These are phyloP conservation scores for Sarocladium strictum DNA, from an alignment of 2,329 filamentous ascomycete species.

Conservation along the genomic window DNA sequence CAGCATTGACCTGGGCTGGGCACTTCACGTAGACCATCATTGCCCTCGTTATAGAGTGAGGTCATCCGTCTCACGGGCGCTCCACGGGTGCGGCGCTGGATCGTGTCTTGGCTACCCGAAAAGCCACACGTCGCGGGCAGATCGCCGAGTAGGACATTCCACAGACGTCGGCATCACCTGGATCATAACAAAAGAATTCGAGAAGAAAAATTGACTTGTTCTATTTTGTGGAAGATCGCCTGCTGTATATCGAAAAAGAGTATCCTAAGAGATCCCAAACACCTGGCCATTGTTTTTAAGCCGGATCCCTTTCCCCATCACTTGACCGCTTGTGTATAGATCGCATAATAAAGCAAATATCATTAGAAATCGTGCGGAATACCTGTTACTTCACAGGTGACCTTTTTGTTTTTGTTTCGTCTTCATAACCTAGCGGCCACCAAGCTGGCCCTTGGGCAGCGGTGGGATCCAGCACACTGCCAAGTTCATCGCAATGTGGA, in stretches of 20 bases:
- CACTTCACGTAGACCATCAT: too few species aligned
- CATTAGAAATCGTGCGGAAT: background rate
- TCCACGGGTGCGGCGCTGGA: background rate
- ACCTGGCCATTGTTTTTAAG: too few species aligned
- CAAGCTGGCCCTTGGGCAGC: conserved; percentile 41
- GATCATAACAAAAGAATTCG: background rate
- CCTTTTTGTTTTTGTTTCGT: background rate
- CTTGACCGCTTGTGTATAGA: too few species aligned
- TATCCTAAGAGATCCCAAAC: too few species aligned
- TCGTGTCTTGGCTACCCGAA: conserved; percentile 2
- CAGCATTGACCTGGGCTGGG: too few species aligned
- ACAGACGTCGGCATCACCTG: background rate
- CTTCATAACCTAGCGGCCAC: conserved; percentile 17
- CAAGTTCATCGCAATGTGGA: conserved; percentile 66
- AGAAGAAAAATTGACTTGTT: background rate
- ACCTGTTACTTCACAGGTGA: background rate
- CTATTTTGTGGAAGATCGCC: too few species aligned
- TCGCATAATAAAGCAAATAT: background rate
- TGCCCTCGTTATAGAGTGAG: background rate
- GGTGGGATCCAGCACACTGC: conserved; percentile 51
- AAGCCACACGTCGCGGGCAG: background rate
- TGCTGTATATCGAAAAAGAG: too few species aligned
- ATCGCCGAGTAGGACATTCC: conserved; percentile 1
- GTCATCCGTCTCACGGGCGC: background rate
- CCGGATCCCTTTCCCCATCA: too few species aligned